Conservation (phyloP, 2,329 filamentous ascomycete genomes). For the Calonectria montana region DNA sequence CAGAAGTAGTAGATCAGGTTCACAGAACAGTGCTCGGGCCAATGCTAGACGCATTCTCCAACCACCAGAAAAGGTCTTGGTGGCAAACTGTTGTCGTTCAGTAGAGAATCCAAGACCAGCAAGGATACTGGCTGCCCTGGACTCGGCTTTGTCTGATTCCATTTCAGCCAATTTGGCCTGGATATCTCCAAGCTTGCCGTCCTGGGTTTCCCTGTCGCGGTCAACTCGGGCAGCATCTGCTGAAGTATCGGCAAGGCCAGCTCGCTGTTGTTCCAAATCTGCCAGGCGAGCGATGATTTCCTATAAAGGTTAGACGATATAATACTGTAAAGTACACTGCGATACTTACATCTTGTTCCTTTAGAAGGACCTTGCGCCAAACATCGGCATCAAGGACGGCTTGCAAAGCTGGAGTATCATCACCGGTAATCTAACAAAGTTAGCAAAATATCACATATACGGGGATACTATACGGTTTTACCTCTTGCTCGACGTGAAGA, state of each 20-base stretch:
- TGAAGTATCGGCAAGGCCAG: conserved; percentile 89
- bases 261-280: conserved; percentile 80
- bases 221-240: conserved; percentile 88
- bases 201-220: conserved; percentile 87
- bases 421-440: conserved; percentile 79
- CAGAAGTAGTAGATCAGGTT: conserved; percentile 93
- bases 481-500: conserved; percentile 98
- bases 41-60: conserved; percentile 99
- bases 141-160: conserved; percentile 98
- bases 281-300: conserved; percentile 83
- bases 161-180: conserved; percentile 95
- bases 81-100: conserved; percentile 91
- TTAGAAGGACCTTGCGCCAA: conserved; percentile 95
- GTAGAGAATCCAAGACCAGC: conserved; percentile 96
- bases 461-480: conserved; percentile 51
- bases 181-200: conserved; percentile 90
- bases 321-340: background rate
- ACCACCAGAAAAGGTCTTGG: conserved; percentile 98
- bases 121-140: conserved; percentile 93
- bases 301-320: conserved; percentile 52
- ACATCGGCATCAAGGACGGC: conserved; percentile 97
- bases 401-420: conserved; percentile 94
- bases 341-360: conserved; percentile 80
- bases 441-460: background rate
- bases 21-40: conserved; percentile 95